These are phyloP conservation scores for Phytopythium kandeliae DNA, from an alignment of 352 stramenopile species.

Conservation along the genomic window DNA sequence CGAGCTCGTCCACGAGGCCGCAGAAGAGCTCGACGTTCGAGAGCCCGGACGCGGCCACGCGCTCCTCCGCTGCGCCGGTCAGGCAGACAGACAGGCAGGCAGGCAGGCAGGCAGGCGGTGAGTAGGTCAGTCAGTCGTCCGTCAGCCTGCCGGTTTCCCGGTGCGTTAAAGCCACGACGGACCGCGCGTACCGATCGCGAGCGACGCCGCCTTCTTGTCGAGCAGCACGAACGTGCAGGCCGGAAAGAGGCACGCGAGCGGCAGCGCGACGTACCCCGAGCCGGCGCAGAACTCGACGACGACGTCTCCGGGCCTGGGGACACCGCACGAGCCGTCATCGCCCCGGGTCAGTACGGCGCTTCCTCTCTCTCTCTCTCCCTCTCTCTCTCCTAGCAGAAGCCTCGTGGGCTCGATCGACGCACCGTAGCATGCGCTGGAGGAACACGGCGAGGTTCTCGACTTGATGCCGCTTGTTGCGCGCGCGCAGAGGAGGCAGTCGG, in stretches of 20 bases:
- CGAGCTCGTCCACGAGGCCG: slow-evolving; percentile 68
- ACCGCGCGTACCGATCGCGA: slow-evolving; percentile 69
- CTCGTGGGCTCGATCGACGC: neutral
- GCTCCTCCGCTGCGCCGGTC: slow-evolving; percentile 47
- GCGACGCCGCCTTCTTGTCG: slow-evolving; percentile 73
- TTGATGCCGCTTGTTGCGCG: slow-evolving; percentile 68
- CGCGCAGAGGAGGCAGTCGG: slow-evolving; percentile 43
- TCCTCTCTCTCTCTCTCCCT: no score
- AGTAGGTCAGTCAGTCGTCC: no score
- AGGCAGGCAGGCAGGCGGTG: no score
- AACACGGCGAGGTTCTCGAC: slow-evolving; percentile 78
- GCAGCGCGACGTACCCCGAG: slow-evolving; percentile 70
- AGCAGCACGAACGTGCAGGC: slow-evolving; percentile 73
- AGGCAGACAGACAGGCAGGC: no score
- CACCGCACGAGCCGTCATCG: neutral
- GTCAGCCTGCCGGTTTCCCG: no score
- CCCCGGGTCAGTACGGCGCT: neutral
- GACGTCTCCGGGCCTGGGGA: slow-evolving; percentile 60
- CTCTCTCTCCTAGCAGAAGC: no score
- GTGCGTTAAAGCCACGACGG: no score
- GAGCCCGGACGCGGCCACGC: slow-evolving; percentile 47
- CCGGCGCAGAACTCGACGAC: slow-evolving; percentile 82
- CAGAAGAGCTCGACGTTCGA: slow-evolving; percentile 75
- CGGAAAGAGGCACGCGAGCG: slow-evolving; percentile 66
- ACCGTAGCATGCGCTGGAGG: slow-evolving; percentile 56